Conservation (phyloP, 805 yeast genomes). For the Babjeviella inositovora region DNA sequence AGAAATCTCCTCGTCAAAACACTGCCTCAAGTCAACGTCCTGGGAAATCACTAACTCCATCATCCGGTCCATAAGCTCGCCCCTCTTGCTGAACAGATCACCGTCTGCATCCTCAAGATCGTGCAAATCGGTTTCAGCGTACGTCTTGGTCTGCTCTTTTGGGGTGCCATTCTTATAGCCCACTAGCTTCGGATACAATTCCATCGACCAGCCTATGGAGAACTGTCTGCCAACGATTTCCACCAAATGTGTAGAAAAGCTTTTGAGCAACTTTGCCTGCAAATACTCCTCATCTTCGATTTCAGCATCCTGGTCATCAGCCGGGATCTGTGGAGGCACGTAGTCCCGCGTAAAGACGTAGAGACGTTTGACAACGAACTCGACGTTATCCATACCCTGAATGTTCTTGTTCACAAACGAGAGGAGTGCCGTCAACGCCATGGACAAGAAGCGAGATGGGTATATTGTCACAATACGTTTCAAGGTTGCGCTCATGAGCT, state of each 20-base stretch:
- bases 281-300: conserved; percentile 40
- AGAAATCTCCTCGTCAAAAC: too few species aligned
- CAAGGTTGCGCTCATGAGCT: conserved; percentile 42
- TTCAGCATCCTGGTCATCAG: conserved; percentile 10
- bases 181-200: neutral
- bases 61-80: too few species aligned
- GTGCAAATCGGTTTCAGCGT: too few species aligned
- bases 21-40: too few species aligned
- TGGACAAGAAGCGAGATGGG: conserved; percentile 68
- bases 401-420: conserved; percentile 29
- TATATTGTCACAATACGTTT: conserved; percentile 48
- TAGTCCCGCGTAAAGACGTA: conserved; percentile 48
- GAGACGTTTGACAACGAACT: conserved; percentile 41
- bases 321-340: conserved; percentile 26
- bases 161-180: conserved; percentile 1
- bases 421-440: conserved; percentile 44
- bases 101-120: too few species aligned
- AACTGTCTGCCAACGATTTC: conserved; percentile 11
- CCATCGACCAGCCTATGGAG: neutral
- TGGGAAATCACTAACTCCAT: too few species aligned
- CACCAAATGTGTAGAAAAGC: conserved; percentile 38
- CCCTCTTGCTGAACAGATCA: too few species aligned
- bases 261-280: conserved; percentile 50
- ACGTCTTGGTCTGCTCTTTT: too few species aligned
- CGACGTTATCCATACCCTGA: conserved; percentile 12